Evolutionary conservation across 2,329 filamentous ascomycete genomes (phyloP), one percentile per base, ranked within the genome.

Genomic region (Xenosphaeropsis pyriputrescens): DNA sequence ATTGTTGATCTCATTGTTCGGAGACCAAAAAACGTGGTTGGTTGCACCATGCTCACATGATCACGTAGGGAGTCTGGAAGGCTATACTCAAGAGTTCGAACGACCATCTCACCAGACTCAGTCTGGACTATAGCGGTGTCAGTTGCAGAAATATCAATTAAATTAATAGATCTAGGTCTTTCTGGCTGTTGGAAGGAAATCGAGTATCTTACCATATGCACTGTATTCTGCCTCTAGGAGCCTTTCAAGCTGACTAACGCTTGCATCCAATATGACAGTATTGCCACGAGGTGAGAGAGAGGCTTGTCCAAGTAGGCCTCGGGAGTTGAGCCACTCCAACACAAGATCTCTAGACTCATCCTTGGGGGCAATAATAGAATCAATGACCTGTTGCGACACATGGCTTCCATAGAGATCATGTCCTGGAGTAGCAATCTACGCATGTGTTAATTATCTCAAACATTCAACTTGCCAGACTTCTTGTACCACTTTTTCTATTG

Each of bases 31-130:
- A 58, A 56, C 2, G 58, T 62, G 4, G 60, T 63, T 2, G 60
- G 60, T 37, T 60, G 56, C 26, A 63, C 49, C 41, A 60, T 52
- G 40, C 61, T 57, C 42, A 63, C 47, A 39, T 62, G 54, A 2
- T 50, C 26, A 13, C 47, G 40, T 5, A 63, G 43, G 1, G 48
- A 36, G 6, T 52, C 40, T 1, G 60, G 60, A n/a, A 63, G 44
- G 1, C 57, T 59, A 46, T 63, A 63, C 32, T 52, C 34, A 11
- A 60, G 53, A 3, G 60, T 61, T 19, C 60, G 53, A 13, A 63
- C 35, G 4, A 43, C 41, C 7, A 30, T 39, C 4, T 49, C 43
- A 30, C 44, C 40, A 16, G 43, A 39, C 15, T 43, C 31, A 8
- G 41, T 30, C 17, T 47, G 42, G 29, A 43, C 50, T 53, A 31